These are phyloP conservation scores for Echinochloa phyllopogon DNA, from an alignment of 176 grass and related monocot species.

Conservation along the genomic window DNA sequence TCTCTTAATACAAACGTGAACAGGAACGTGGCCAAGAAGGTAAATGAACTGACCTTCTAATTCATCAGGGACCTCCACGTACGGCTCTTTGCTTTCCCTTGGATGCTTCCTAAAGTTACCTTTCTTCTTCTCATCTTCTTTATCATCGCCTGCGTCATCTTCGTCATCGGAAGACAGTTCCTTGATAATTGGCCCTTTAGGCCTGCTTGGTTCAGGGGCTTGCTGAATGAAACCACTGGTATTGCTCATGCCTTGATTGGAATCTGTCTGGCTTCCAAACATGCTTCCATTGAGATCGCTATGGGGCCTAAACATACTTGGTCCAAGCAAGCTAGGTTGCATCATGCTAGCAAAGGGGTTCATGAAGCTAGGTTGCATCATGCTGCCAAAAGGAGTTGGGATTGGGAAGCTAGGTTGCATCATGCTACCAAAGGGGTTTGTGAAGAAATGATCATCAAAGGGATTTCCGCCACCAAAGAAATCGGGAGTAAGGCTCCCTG, in stretches of 20 bases:
- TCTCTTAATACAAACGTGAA: background rate
- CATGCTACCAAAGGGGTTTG: conserved; percentile 59
- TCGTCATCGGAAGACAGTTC: conserved; percentile 77
- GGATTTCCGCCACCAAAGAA: conserved; percentile 67
- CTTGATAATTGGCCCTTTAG: conserved; percentile 62
- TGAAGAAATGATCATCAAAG: conserved; percentile 75
- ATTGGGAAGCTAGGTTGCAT: conserved; percentile 49
- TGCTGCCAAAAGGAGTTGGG: conserved; percentile 49
- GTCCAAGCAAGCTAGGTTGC: conserved; percentile 53
- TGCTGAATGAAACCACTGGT: conserved; percentile 52
- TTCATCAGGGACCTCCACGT: conserved; percentile 61
- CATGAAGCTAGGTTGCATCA: conserved; percentile 62
- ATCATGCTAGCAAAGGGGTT: conserved; percentile 62
- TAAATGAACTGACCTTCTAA: conserved; percentile 53
- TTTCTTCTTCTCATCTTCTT: conserved; percentile 48
- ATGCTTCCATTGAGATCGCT: conserved; percentile 39
- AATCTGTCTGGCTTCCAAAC: conserved; percentile 24
- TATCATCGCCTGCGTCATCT: conserved; percentile 22
- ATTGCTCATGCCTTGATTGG: conserved; percentile 40
- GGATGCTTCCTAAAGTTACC: conserved; percentile 59
- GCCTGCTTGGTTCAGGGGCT: conserved; percentile 45
- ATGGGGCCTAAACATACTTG: conserved; percentile 37
- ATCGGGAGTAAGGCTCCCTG: conserved; percentile 53
- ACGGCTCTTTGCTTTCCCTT: conserved; percentile 52
- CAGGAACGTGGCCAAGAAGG: background rate